Evolutionary conservation across 768 basidiomycete species (phyloP).

Genomic region (Neoboletus brunneissimus): DNA sequence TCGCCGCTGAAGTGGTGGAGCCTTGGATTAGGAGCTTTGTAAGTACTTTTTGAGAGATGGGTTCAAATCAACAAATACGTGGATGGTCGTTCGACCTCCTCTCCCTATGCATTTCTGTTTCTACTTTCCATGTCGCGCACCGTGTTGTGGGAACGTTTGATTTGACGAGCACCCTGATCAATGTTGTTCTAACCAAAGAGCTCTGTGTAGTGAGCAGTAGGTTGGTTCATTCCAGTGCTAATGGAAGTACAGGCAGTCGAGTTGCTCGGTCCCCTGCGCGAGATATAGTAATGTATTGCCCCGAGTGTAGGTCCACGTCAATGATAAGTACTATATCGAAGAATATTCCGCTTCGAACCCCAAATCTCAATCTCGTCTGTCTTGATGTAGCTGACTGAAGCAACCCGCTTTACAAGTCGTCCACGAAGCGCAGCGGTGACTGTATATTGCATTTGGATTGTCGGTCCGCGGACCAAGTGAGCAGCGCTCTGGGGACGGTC

Average conservation of each 20-base stretch:
- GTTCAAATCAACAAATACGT: background rate
- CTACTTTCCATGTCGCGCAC: background rate
- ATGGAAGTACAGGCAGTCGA: background rate
- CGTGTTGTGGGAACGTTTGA: background rate
- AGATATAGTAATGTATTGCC: too few relatives aligned
- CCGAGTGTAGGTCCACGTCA: too few relatives aligned
- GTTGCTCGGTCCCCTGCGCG: background rate
- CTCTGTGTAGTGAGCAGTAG: background rate
- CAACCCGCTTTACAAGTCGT: too few relatives aligned
- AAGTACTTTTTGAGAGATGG: background rate
- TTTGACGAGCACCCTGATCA: background rate
- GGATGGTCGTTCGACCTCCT: background rate
- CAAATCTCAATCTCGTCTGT: too few relatives aligned
- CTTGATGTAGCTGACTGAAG: too few relatives aligned
- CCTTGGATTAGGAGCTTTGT: slow-evolving; percentile 36
- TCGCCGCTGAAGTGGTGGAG: slow-evolving; percentile 40
- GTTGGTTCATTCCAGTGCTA: background rate
- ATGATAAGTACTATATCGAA: background rate
- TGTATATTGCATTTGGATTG: too few relatives aligned
- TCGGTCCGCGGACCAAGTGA: too few relatives aligned
- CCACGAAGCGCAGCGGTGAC: too few relatives aligned
- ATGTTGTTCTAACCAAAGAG: background rate
- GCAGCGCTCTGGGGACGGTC: background rate
- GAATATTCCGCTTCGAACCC: too few relatives aligned
- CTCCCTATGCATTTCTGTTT: background rate